Evolutionary conservation across 306 rosid genomes (phyloP).

Genomic region (Sesbania bispinosa): DNA sequence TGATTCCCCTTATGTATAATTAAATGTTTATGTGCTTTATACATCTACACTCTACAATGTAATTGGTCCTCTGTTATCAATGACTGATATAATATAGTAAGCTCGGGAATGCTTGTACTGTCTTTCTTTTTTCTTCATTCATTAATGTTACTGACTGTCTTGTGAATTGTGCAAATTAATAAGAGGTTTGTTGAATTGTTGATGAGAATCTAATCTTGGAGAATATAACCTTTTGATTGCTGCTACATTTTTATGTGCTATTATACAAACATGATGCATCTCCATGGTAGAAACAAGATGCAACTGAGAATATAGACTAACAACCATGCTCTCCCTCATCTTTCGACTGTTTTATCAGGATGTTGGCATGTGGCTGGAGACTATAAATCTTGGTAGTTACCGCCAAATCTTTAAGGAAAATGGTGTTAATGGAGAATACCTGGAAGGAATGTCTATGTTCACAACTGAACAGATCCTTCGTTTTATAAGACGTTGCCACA

Average conservation of each 20-base stretch:
- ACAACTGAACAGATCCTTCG: conserved; percentile 99
- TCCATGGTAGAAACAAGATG: not conserved
- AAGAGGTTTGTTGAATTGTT: conserved; percentile 4
- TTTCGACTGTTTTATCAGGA: conserved; percentile 54
- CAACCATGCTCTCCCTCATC: not conserved
- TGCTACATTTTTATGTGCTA: not conserved
- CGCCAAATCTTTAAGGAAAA: conserved; percentile 89
- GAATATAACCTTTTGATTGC: conserved; percentile 4
- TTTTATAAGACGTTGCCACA: conserved; percentile 95
- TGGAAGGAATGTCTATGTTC: conserved; percentile 99
- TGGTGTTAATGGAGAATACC: conserved; percentile 96
- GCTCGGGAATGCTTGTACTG: not conserved
- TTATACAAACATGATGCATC: not conserved
- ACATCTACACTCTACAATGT: not conserved
- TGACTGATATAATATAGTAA: not conserved
- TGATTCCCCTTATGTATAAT: conserved; percentile 3
- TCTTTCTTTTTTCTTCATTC: not conserved
- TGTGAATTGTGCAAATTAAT: not conserved
- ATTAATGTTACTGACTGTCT: not conserved
- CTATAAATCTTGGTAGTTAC: conserved; percentile 87
- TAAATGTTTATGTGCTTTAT: not conserved
- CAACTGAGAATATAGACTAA: not conserved
- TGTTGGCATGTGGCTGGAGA: conserved; percentile 99
- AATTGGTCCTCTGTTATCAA: not conserved
- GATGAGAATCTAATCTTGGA: not conserved